phyloP scores from a whole-genome alignment of 371 early-diverging fungal species.

The Mortierella sp. region DNA sequence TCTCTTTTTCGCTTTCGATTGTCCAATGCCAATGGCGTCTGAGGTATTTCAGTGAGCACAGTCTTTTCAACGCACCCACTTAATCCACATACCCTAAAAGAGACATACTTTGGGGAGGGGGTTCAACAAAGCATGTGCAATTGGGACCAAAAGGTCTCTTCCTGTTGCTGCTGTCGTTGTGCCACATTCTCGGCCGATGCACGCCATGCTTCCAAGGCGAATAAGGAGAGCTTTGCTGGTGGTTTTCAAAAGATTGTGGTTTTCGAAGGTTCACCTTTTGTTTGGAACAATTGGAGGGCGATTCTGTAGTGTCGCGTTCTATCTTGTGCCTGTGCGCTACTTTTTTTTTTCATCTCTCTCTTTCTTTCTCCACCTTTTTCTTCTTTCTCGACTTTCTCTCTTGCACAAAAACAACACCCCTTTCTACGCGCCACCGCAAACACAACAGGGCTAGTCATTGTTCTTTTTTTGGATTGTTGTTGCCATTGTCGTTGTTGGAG shows the following conservation, averaged over 20 bases:
- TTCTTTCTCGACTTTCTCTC: neutral
- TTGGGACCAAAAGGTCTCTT: neutral
- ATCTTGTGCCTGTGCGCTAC: neutral
- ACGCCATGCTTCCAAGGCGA: no score
- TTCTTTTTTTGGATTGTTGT: no score
- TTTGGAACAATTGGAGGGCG: neutral
- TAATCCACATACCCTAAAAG: neutral
- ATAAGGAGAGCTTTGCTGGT: no score
- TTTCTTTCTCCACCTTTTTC: neutral
- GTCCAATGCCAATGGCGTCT: neutral
- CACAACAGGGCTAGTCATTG: no score
- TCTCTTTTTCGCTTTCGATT: neutral
- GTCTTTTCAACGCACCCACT: neutral
- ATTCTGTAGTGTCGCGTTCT: neutral
- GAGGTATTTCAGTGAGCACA: slow-evolving; percentile 16
- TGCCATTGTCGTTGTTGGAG: no score
- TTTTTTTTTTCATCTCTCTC: neutral
- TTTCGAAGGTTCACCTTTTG: neutral
- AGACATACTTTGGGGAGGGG: neutral
- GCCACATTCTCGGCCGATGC: slow-evolving; percentile 6
- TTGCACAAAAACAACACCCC: neutral
- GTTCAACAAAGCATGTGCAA: slow-evolving; percentile 2
- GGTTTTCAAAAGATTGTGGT: no score
- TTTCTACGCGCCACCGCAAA: neutral
- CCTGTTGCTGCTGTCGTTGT: neutral